phyloP scores from a whole-genome alignment of 192 early-diverging fungal genomes.

The Diversispora epigaea region DNA sequence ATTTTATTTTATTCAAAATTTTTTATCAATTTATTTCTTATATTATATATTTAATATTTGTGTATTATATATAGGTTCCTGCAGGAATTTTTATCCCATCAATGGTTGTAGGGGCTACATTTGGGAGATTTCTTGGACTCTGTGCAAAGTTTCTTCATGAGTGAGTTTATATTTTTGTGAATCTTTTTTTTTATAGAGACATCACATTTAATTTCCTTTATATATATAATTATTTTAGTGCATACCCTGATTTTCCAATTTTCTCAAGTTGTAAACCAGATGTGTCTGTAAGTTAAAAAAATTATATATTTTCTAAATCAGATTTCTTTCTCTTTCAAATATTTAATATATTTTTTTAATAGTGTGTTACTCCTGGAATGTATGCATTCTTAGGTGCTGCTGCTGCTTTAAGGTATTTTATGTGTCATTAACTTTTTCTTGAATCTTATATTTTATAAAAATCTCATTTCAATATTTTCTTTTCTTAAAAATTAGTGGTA shows the following conservation, averaged over 20 bases:
- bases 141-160: slow-evolving; percentile 67
- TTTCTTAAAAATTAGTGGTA: slow-evolving; percentile 24
- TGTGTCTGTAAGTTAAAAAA: slow-evolving; percentile 39
- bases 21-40: background rate
- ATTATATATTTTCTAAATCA: background rate
- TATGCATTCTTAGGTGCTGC: slow-evolving; percentile 96
- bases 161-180: background rate
- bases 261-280: slow-evolving; percentile 80
- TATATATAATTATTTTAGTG: slow-evolving; percentile 19
- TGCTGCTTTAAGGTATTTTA: slow-evolving; percentile 61
- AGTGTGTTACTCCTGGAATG: slow-evolving; percentile 90
- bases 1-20: background rate
- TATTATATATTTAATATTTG: background rate
- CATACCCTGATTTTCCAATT: slow-evolving; percentile 61
- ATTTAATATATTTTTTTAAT: background rate
- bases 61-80: slow-evolving; percentile 62
- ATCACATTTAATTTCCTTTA: background rate
- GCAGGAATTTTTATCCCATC: slow-evolving; percentile 94
- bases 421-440: background rate
- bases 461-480: background rate
- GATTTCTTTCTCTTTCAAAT: background rate
- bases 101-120: slow-evolving; percentile 90
- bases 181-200: background rate
- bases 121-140: slow-evolving; percentile 89
- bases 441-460: background rate